Evolutionary conservation across 257 asterid species (phyloP).

Genomic region (Jacaranda mimosifolia): DNA sequence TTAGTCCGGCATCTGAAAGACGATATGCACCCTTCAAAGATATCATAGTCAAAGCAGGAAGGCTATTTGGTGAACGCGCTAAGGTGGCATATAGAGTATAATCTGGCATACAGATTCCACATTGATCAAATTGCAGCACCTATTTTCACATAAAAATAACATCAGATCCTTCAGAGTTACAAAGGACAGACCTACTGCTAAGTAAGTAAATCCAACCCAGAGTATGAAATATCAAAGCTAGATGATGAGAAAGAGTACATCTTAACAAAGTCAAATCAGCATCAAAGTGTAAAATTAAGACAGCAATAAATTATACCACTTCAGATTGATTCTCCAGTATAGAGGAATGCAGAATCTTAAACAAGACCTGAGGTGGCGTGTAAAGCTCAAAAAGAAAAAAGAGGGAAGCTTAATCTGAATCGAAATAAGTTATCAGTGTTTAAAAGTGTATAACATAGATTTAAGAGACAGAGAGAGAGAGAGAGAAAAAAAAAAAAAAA

Average conservation of each 20-base stretch:
- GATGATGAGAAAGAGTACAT: conserved; percentile 1
- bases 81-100: conserved; percentile 56
- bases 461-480: too few species aligned
- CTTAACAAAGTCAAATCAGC: conserved; percentile 23
- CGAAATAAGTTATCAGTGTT: too few species aligned
- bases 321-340: conserved; percentile 17
- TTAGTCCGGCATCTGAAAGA: conserved; percentile 80
- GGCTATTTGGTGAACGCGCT: conserved; percentile 63
- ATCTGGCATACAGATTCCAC: conserved; percentile 87
- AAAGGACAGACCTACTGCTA: conserved; percentile 17
- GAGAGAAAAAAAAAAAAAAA: too few species aligned
- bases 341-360: conserved; percentile 1
- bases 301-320: conserved; percentile 4
- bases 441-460: too few species aligned
- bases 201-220: conserved; percentile 7
- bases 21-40: conserved; percentile 96
- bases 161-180: conserved; percentile 32
- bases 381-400: conserved; percentile 16
- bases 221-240: not conserved
- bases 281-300: conserved; percentile 1
- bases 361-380: conserved; percentile 25
- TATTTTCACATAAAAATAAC: conserved; percentile 46
- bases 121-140: conserved; percentile 89
- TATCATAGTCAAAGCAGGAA: conserved; percentile 68
- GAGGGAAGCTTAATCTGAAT: not conserved